A percentile compares a stretch with the other conserved stretches of the same genome.
phyloP scores from a whole-genome alignment of 2,329 filamentous ascomycete genomes.

The Pseudopithomyces chartarum region DNA sequence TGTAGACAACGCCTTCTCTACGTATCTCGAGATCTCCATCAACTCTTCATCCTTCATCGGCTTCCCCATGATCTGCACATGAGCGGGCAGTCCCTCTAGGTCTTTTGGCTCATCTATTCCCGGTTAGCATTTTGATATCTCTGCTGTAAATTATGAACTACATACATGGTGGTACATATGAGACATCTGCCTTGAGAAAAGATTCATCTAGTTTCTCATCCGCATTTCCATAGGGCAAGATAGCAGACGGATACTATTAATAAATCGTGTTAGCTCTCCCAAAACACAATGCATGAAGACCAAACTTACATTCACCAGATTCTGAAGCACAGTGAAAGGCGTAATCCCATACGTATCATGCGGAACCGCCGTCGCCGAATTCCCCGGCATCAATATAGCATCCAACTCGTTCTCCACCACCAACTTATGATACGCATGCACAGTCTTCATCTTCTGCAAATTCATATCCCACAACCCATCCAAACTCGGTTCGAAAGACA shows the following conservation, averaged over 20 bases:
- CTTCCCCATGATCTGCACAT: constrained; percentile 54
- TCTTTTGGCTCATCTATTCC: constrained; percentile 47
- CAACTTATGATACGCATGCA: constrained; percentile 49
- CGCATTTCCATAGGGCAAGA: constrained; percentile 53
- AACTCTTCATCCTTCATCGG: constrained; percentile 56
- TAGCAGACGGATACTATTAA: constrained; percentile 55
- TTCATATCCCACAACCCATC: constrained; percentile 52
- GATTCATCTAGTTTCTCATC: constrained; percentile 48
- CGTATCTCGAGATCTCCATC: constrained; percentile 41
- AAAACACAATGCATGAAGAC: neutral
- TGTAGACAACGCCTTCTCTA: constrained; percentile 26
- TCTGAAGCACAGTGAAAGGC: constrained; percentile 57
- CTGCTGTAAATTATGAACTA: constrained; percentile 3
- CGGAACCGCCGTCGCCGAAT: constrained; percentile 56
- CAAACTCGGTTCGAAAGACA: constrained; percentile 39
- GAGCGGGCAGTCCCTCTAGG: constrained; percentile 52
- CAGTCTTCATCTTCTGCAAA: constrained; percentile 40
- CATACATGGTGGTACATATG: constrained; percentile 45
- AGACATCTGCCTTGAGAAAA: constrained; percentile 33
- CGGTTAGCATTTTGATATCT: neutral
- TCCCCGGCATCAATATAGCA: constrained; percentile 55
- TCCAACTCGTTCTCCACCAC: constrained; percentile 55
- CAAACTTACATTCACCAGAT: constrained; percentile 56
- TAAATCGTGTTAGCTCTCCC: neutral
- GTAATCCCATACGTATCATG: constrained; percentile 58